Evolutionary conservation across 164 flowering plant species (phyloP).

Genomic region (Tetrastigma voinierianum): DNA sequence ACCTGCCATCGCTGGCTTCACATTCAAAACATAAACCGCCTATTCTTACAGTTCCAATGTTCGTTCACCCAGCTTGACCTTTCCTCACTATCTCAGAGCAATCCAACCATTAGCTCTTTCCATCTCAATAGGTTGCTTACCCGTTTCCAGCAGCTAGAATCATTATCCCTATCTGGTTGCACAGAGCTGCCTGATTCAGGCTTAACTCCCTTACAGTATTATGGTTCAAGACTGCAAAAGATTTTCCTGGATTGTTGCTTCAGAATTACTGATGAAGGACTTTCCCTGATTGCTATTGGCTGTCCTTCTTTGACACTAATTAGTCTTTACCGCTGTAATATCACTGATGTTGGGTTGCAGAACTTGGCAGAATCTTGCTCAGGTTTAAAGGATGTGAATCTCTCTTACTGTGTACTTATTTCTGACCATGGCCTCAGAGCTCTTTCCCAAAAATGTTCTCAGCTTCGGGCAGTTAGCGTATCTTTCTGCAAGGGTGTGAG

Average conservation of each 20-base stretch:
- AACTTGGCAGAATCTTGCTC: slow-evolving; percentile 47
- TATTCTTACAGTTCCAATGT: slow-evolving; percentile 52
- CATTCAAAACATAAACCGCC: slow-evolving; percentile 52
- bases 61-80: slow-evolving; percentile 26
- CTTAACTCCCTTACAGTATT: slow-evolving; percentile 28
- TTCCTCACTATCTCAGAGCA: slow-evolving; percentile 19
- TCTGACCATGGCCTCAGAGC: slow-evolving; percentile 51
- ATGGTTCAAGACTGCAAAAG: slow-evolving; percentile 43
- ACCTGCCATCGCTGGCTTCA: slow-evolving; percentile 70
- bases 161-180: slow-evolving; percentile 64
- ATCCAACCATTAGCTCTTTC: slow-evolving; percentile 23
- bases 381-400: slow-evolving; percentile 45
- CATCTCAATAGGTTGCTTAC: slow-evolving; percentile 42
- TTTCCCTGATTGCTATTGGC: slow-evolving; percentile 39
- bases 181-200: slow-evolving; percentile 53
- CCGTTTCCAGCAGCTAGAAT: slow-evolving; percentile 52
- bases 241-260: slow-evolving; percentile 62
- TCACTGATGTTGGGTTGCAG: slow-evolving; percentile 54
- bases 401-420: slow-evolving; percentile 47
- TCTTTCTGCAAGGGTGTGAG: slow-evolving; percentile 42
- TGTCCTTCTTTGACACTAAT: slow-evolving; percentile 45
- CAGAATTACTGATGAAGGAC: slow-evolving; percentile 52
- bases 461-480: slow-evolving; percentile 41
- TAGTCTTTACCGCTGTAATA: slow-evolving; percentile 58
- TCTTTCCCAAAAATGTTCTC: slow-evolving; percentile 39